phyloP scores from a whole-genome alignment of 2,329 filamentous ascomycete species.

The Metarhizium sp. region DNA sequence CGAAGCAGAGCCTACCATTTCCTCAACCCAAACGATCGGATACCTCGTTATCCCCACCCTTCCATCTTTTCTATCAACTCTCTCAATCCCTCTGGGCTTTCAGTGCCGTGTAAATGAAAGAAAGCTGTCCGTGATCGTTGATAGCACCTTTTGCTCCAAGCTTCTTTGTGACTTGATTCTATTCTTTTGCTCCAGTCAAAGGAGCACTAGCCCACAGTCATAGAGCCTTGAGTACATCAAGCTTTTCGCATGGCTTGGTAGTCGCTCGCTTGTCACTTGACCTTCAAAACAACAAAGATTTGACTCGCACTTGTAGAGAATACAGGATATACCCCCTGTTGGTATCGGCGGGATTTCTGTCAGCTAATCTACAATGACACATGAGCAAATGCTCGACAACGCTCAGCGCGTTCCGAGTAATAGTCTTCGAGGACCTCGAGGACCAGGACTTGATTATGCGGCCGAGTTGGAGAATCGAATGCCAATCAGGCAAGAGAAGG shows the following conservation, averaged over 20 bases:
- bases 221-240: too few relatives aligned
- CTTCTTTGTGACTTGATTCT: neutral
- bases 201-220: neutral
- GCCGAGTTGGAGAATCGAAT: conserved; percentile 5
- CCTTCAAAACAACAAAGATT: neutral
- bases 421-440: conserved; percentile 20
- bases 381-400: conserved; percentile 1
- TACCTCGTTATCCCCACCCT: neutral
- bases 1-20: neutral
- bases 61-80: neutral
- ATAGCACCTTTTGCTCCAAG: neutral
- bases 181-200: neutral
- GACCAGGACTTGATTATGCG: conserved; percentile 2
- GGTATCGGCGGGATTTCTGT: neutral
- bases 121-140: neutral
- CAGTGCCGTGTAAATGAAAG: neutral
- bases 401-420: conserved; percentile 1
- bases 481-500: conserved; percentile 30
- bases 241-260: neutral
- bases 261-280: neutral
- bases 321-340: neutral
- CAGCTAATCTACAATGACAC: conserved; percentile 1
- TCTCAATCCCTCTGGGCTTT: neutral
- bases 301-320: neutral
- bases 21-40: neutral